Evolutionary conservation across 2,329 filamentous ascomycete species (phyloP).

Genomic region (Exophiala sp.): DNA sequence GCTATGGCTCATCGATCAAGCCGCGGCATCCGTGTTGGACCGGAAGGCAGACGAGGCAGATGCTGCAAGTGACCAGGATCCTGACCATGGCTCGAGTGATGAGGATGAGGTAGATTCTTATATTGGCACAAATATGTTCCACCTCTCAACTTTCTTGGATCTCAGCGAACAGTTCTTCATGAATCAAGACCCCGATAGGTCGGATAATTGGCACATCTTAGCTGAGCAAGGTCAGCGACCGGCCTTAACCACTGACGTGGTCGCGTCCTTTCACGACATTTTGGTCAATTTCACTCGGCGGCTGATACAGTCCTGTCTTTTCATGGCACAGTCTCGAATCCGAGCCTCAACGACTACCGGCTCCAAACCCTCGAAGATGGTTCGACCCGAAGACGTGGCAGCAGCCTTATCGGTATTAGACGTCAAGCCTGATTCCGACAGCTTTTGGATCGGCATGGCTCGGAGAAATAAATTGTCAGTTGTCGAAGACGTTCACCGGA

Average conservation of each 20-base stretch:
- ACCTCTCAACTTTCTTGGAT: constrained; percentile 54
- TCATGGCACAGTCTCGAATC: constrained; percentile 64
- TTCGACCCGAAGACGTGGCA: constrained; percentile 47
- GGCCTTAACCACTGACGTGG: constrained; percentile 65
- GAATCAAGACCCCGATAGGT: constrained; percentile 52
- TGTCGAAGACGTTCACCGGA: constrained; percentile 18
- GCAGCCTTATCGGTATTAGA: constrained; percentile 51
- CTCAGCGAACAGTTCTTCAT: constrained; percentile 67
- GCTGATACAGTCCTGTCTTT: constrained; percentile 63
- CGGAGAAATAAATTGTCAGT: constrained; percentile 51
- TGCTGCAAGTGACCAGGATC: constrained; percentile 5
- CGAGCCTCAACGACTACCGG: constrained; percentile 43
- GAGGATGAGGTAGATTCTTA: not conserved
- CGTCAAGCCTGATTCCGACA: constrained; percentile 38
- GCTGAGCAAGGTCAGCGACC: constrained; percentile 52
- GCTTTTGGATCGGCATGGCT: constrained; percentile 50
- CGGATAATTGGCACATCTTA: constrained; percentile 62
- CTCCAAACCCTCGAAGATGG: constrained; percentile 32
- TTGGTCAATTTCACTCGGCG: constrained; percentile 62
- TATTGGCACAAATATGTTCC: constrained; percentile 45
- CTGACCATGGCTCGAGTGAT: not conserved
- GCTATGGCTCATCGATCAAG: constrained; percentile 56
- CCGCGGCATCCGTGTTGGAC: constrained; percentile 20
- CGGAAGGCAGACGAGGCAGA: constrained; percentile 7
- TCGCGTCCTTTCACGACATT: constrained; percentile 69